phyloP scores from a whole-genome alignment of 768 basidiomycete genomes.

The Phanerodontia chrysosporium region DNA sequence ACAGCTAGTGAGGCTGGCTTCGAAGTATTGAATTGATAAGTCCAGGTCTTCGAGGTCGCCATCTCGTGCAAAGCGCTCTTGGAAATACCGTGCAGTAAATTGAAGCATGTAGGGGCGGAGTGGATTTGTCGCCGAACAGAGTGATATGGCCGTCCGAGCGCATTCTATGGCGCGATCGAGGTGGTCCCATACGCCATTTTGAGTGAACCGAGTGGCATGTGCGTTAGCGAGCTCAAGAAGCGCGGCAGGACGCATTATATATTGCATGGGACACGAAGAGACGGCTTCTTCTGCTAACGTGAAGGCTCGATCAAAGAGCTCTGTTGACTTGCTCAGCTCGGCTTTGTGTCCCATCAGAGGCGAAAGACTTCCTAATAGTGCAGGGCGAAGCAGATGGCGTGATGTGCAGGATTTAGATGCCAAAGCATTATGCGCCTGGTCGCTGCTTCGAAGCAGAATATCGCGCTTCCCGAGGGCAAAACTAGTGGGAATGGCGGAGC shows the following conservation, averaged over 20 bases:
- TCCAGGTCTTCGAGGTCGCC: background rate
- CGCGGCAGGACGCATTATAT: background rate
- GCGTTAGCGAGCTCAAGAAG: background rate
- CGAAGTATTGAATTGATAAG: background rate
- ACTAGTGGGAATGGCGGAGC: background rate
- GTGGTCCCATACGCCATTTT: background rate
- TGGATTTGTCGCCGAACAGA: background rate
- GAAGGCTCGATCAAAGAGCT: background rate
- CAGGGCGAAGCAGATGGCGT: background rate
- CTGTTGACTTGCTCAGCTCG: background rate
- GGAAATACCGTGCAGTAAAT: background rate
- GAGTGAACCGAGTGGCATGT: background rate
- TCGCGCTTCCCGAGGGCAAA: background rate
- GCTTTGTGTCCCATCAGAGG: background rate
- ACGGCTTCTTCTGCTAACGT: background rate
- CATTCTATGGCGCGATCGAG: background rate
- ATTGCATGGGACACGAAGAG: background rate
- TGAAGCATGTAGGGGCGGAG: background rate
- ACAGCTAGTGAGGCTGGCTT: background rate
- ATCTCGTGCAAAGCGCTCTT: background rate
- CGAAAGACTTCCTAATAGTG: background rate
- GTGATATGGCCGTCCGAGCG: background rate
- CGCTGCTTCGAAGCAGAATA: background rate
- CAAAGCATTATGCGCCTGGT: background rate
- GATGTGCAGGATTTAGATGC: background rate